Evolutionary conservation across 768 basidiomycete species (phyloP).

Genomic region (Pulveroboletus sp.): DNA sequence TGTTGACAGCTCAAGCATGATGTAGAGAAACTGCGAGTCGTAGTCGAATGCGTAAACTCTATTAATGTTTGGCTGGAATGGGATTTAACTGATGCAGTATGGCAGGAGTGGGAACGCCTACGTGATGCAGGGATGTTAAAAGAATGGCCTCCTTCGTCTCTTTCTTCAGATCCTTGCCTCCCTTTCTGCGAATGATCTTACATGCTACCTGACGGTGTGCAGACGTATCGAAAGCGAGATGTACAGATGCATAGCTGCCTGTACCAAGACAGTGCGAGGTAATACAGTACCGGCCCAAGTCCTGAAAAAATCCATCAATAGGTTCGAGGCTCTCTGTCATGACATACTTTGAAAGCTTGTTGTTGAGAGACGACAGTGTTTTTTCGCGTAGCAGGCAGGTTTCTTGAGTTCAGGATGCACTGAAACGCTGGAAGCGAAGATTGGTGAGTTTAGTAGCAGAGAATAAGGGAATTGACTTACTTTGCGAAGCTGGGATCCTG

Average conservation of each 20-base stretch:
- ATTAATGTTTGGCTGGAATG: conserved; percentile 71
- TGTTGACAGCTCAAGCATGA: conserved; percentile 81
- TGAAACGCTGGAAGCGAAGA: conserved; percentile 48
- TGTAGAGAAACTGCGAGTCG: conserved; percentile 63
- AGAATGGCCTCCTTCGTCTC: conserved; percentile 80
- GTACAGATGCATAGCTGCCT: conserved; percentile 79
- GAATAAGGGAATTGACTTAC: conserved; percentile 31
- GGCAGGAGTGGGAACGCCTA: conserved; percentile 29
- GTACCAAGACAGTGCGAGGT: conserved; percentile 76
- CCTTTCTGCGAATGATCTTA: conserved; percentile 70
- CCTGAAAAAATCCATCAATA: conserved; percentile 32
- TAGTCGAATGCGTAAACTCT: conserved; percentile 67
- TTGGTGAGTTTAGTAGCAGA: background rate
- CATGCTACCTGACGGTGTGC: conserved; percentile 75
- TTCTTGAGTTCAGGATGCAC: conserved; percentile 55
- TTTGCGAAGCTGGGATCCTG: conserved; percentile 60
- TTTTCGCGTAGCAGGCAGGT: conserved; percentile 45
- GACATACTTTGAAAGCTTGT: conserved; percentile 48
- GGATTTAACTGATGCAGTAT: background rate
- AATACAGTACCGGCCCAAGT: conserved; percentile 63
- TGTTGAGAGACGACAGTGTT: conserved; percentile 58
- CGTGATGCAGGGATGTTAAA: conserved; percentile 66
- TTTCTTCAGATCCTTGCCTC: conserved; percentile 33
- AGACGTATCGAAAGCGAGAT: conserved; percentile 64
- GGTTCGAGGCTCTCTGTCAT: background rate